Conservation (phyloP, 1,139 yeast genomes). For the Dujonia santamariae region DNA sequence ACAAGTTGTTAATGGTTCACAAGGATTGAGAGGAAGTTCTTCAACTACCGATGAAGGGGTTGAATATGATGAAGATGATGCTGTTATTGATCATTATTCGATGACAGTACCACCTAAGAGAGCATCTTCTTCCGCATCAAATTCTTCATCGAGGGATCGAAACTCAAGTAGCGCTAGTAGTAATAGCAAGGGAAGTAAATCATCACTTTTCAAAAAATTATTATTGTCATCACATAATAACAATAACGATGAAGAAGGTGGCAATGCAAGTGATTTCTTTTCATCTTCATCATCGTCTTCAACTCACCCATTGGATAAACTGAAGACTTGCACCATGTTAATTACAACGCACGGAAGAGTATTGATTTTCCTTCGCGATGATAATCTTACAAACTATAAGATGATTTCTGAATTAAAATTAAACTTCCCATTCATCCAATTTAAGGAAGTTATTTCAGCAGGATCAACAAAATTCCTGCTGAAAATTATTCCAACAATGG, state of each 20-base stretch:
- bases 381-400: conserved; percentile 28
- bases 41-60: conserved; percentile 5
- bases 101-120: conserved; percentile 1
- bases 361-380: conserved; percentile 42
- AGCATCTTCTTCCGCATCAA: conserved; percentile 1
- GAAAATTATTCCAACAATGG: conserved; percentile 37
- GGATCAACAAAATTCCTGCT: conserved; percentile 24
- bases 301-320: conserved; percentile 32
- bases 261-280: conserved; percentile 5
- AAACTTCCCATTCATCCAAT: conserved; percentile 44
- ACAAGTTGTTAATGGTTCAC: conserved; percentile 56
- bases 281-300: background rate
- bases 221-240: conserved; percentile 12
- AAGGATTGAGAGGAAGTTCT: conserved; percentile 25
- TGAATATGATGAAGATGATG: conserved; percentile 24
- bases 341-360: conserved; percentile 58
- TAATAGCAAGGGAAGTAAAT: conserved; percentile 6
- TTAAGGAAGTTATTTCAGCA: conserved; percentile 50
- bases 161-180: too few relatives aligned
- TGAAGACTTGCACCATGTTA: conserved; percentile 44
- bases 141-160: conserved; percentile 3
- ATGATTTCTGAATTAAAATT: conserved; percentile 50
- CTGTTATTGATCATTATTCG: conserved; percentile 24
- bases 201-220: conserved; percentile 28
- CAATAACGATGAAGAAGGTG: conserved; percentile 14